Conservation (phyloP, 2,329 filamentous ascomycete genomes). For the Lasiodiplodia sp. region DNA sequence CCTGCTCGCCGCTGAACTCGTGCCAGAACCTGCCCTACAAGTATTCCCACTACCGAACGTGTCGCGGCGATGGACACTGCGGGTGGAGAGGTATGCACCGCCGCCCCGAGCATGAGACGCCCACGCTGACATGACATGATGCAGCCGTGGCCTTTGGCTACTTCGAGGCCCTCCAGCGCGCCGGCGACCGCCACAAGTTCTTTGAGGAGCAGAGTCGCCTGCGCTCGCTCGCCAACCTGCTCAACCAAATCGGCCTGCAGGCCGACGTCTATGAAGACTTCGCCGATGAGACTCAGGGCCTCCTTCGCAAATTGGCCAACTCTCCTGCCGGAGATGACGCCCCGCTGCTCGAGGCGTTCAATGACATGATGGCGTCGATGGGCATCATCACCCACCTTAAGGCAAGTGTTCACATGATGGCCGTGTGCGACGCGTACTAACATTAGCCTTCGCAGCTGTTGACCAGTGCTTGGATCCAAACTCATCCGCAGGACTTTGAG, state of each 20-base stretch:
- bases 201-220: conserved; percentile 76
- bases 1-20: conserved; percentile 10
- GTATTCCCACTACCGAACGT: conserved; percentile 85
- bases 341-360: conserved; percentile 73
- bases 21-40: conserved; percentile 77
- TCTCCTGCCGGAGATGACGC: conserved; percentile 62
- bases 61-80: conserved; percentile 94
- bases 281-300: conserved; percentile 73
- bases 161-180: conserved; percentile 81
- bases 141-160: conserved; percentile 91
- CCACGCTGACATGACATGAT: conserved; percentile 38
- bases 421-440: conserved; percentile 30
- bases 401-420: conserved; percentile 46
- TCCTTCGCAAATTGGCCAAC: conserved; percentile 71
- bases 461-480: conserved; percentile 84
- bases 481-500: conserved; percentile 71
- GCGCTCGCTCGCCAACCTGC: conserved; percentile 71
- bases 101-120: conserved; percentile 19
- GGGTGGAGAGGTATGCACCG: conserved; percentile 87
- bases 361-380: conserved; percentile 70
- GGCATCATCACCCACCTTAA: conserved; percentile 85
- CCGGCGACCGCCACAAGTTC: conserved; percentile 69
- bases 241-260: conserved; percentile 73
- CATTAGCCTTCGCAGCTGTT: conserved; percentile 66
- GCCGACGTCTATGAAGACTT: conserved; percentile 82